These are phyloP conservation scores for Coprinellus aureogranulatus DNA, from an alignment of 768 basidiomycete species.

Conservation along the genomic window DNA sequence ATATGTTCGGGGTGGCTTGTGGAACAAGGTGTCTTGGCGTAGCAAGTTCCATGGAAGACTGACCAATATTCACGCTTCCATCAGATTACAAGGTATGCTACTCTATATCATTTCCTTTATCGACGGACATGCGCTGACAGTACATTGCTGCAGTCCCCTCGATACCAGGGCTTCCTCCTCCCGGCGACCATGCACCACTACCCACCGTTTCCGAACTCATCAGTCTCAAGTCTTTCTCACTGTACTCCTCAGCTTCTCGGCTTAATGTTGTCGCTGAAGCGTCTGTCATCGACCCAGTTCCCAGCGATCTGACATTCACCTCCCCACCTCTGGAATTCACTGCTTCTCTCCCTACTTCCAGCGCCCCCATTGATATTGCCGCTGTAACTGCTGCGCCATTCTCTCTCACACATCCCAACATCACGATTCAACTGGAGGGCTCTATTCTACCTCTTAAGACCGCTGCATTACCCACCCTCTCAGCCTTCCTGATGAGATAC, in stretches of 20 bases:
- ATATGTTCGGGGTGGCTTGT: constrained; percentile 50
- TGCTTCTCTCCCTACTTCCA: constrained; percentile 43
- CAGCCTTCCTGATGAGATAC: constrained; percentile 62
- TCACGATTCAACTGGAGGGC: constrained; percentile 58
- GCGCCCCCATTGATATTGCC: constrained; percentile 44
- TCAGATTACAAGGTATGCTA: constrained; percentile 56
- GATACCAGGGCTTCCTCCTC: constrained; percentile 64
- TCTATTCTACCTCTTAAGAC: constrained; percentile 51
- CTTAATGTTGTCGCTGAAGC: constrained; percentile 52
- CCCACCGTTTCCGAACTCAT: constrained; percentile 60
- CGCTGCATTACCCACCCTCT: constrained; percentile 43
- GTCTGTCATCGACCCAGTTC: constrained; percentile 57
- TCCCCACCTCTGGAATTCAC: constrained; percentile 61
- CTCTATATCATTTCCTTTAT: constrained; percentile 3
- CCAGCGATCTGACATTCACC: constrained; percentile 46
- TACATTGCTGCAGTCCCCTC: constrained; percentile 55
- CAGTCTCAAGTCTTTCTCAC: constrained; percentile 55
- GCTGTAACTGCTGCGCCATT: constrained; percentile 56
- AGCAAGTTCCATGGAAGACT: constrained; percentile 37
- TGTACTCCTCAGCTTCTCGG: constrained; percentile 25
- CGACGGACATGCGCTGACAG: background rate
- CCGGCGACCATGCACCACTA: constrained; percentile 48
- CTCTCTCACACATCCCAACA: constrained; percentile 63
- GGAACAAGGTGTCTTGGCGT: constrained; percentile 48
- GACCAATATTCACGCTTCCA: constrained; percentile 40